These are phyloP conservation scores for Trichomonascaceae sp. DNA, from an alignment of 1,139 yeast genomes.

Conservation along the genomic window DNA sequence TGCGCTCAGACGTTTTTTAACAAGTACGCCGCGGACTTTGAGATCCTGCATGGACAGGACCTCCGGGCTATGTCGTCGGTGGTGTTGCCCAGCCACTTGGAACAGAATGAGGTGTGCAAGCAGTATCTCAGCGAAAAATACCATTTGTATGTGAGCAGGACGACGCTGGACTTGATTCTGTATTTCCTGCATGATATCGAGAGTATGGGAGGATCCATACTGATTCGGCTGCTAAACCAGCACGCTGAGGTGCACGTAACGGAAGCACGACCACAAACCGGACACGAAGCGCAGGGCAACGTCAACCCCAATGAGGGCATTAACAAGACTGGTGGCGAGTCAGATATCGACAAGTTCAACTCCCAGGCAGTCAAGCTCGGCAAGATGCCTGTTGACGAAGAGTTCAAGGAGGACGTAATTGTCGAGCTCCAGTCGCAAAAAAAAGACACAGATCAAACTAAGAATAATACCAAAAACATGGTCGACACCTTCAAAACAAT, in stretches of 20 bases:
- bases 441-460: conserved; percentile 13
- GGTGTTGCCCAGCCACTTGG: conserved; percentile 65
- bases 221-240: conserved; percentile 77
- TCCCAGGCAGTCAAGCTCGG: conserved; percentile 71
- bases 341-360: conserved; percentile 42
- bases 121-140: conserved; percentile 65
- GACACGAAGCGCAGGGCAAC: conserved; percentile 21
- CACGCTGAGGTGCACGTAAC: conserved; percentile 57
- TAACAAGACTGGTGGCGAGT: conserved; percentile 37
- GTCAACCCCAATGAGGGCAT: conserved; percentile 53
- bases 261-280: conserved; percentile 22
- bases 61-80: conserved; percentile 59
- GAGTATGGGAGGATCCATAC: conserved; percentile 79
- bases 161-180: conserved; percentile 70
- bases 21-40: conserved; percentile 60
- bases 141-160: conserved; percentile 62
- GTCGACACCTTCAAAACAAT: conserved; percentile 35
- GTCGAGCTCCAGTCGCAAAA: conserved; percentile 67
- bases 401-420: conserved; percentile 71
- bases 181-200: conserved; percentile 88
- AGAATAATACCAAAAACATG: conserved; percentile 14
- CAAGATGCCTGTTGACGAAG: conserved; percentile 72
- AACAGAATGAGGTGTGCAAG: conserved; percentile 70
- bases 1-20: conserved; percentile 68
- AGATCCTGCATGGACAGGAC: conserved; percentile 66